Evolutionary conservation across 805 yeast species (phyloP).

Genomic region (Yamadazyma sp.): DNA sequence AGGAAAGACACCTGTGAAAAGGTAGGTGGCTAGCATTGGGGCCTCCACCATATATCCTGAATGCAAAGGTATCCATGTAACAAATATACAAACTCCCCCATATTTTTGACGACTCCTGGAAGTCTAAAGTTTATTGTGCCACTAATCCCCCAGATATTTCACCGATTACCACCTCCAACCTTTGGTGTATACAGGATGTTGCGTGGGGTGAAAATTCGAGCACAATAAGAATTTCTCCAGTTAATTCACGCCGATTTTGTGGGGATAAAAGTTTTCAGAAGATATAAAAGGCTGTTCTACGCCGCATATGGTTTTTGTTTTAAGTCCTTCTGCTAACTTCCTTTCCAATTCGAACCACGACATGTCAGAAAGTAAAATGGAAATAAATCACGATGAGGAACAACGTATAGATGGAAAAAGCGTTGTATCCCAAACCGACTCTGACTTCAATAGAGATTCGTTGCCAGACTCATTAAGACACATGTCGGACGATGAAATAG

Average conservation of each 20-base stretch:
- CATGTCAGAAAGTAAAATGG: no score
- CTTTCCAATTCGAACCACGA: not conserved
- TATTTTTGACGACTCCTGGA: no score
- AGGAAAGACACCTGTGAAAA: no score
- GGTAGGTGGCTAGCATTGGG: no score
- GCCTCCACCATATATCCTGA: no score
- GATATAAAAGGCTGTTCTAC: slow-evolving; percentile 2
- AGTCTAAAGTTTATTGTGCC: no score
- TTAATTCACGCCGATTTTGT: slow-evolving; percentile 6
- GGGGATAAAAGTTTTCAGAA: slow-evolving; percentile 2
- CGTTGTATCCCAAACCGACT: not conserved
- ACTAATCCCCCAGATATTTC: slow-evolving; percentile 7
- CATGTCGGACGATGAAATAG: slow-evolving; percentile 43
- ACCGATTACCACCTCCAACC: not conserved
- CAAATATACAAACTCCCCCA: no score
- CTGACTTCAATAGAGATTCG: slow-evolving; percentile 3
- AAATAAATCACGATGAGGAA: slow-evolving; percentile 9
- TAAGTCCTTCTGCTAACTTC: not conserved
- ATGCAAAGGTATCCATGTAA: no score
- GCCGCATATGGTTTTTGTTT: not conserved
- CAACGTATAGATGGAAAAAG: slow-evolving; percentile 2
- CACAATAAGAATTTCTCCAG: slow-evolving; percentile 3
- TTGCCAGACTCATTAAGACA: slow-evolving; percentile 33
- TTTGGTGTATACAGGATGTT: not conserved
- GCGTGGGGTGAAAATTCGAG: slow-evolving; percentile 7